phyloP scores from a whole-genome alignment of 169 alveolate genomes.

The Plasmodium falciparum region DNA sequence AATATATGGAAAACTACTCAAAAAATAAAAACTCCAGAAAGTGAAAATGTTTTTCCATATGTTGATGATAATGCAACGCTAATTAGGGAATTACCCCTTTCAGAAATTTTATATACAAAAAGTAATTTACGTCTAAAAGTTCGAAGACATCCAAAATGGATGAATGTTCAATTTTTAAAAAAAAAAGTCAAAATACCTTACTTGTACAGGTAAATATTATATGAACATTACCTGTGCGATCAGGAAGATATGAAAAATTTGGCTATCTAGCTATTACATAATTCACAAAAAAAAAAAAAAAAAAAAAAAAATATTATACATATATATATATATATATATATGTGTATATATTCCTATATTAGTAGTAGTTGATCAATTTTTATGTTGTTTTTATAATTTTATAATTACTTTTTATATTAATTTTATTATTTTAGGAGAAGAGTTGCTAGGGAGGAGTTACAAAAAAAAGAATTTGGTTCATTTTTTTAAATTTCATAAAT shows the following conservation, averaged over 20 bases:
- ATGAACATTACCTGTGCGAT: neutral
- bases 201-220: conserved; percentile 65
- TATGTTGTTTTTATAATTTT: conserved; percentile 2
- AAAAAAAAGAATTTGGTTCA: conserved; percentile 72
- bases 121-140: conserved; percentile 81
- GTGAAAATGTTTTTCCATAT: conserved; percentile 84
- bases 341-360: no score
- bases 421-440: conserved; percentile 40
- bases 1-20: conserved; percentile 82
- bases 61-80: conserved; percentile 85
- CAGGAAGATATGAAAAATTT: no score
- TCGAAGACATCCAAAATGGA: conserved; percentile 86
- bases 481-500: conserved; percentile 41
- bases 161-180: conserved; percentile 67
- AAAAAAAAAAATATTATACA: no score
- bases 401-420: neutral
- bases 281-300: no score
- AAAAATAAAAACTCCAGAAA: conserved; percentile 76
- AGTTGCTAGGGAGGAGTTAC: conserved; percentile 70
- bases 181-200: conserved; percentile 66
- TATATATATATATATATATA: no score
- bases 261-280: no score
- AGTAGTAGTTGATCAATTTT: no score
- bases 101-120: conserved; percentile 80
- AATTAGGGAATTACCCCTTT: conserved; percentile 77